phyloP scores from a whole-genome alignment of 2,329 filamentous ascomycete species.

The Penicillium glabrum region DNA sequence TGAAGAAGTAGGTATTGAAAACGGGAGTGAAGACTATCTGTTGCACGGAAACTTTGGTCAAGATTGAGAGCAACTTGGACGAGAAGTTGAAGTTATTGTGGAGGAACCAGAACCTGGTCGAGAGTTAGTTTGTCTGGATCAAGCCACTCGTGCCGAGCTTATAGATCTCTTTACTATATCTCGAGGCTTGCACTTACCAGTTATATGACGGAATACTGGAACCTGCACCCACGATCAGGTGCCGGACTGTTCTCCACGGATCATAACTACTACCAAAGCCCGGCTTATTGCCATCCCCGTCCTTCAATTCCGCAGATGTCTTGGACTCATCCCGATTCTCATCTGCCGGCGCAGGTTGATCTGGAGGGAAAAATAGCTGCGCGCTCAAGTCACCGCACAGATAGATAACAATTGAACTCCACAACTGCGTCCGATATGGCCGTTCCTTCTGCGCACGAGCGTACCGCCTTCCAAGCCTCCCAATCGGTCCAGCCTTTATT shows the following conservation, averaged over 20 bases:
- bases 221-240: constrained; percentile 71
- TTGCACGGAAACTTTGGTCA: constrained; percentile 76
- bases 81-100: constrained; percentile 80
- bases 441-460: constrained; percentile 67
- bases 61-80: constrained; percentile 68
- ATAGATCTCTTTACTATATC: neutral
- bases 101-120: constrained; percentile 71
- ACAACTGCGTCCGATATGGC: constrained; percentile 78
- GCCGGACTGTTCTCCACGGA: constrained; percentile 65
- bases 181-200: constrained; percentile 59
- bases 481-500: constrained; percentile 32
- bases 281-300: constrained; percentile 32
- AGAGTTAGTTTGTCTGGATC: neutral
- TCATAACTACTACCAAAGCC: constrained; percentile 55
- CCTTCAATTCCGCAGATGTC: constrained; percentile 20
- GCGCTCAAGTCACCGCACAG: constrained; percentile 75
- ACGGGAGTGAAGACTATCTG: constrained; percentile 78
- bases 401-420: constrained; percentile 75
- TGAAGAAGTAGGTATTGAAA: constrained; percentile 83
- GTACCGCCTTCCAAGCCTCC: constrained; percentile 52
- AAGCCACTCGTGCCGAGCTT: neutral
- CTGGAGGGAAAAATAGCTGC: constrained; percentile 61
- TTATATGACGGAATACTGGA: constrained; percentile 76
- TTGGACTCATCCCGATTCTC: constrained; percentile 43
- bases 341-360: constrained; percentile 28